Base-by-base conservation (phyloP, 1,139 yeast genomes). In the Zygosaccharomyces sapae region DNA sequence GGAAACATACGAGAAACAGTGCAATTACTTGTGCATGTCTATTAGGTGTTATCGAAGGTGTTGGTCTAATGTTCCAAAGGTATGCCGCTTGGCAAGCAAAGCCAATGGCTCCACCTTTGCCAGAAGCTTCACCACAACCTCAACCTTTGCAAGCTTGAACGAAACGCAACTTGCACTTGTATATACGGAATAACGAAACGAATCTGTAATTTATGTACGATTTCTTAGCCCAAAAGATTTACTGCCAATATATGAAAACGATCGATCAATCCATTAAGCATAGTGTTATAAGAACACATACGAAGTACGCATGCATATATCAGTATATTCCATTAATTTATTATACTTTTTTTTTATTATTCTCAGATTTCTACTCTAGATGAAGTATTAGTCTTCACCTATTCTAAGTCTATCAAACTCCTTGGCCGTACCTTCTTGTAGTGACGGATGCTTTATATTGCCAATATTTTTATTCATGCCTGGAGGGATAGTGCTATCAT, bases 1-100 rank as follows among this genome's bases (percentile, higher is more conserved):
- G 96, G 90, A 87, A 81, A 73, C 97, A 90, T 68, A 87, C 96
- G 46, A 79, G 97, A 72, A 92, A 90, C 70, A 86, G 95, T 51
- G 97, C 98, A 59, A 89, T 94, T 60, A 87, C 96, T 33, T 92
- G 98, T 82, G 97, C 96, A 31, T 87, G 96, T 76, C 81, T 92
- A 61, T 77, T 92, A 65, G 98, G 96, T 62, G 95, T 89, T 45
- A 86, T 92, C 60, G 99, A 92, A 73, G 98, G 99, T 76, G 97
- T 89, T 45, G 97, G 97, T 65, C 81, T 92, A 79, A 86, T 90
- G 81, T 80, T 92, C 77, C 95, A 85, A 70, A 80, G 97, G 73
- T 79, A 82, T 64, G 80, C 85, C 77, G 96, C 97, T 35, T 77
- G 80, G 74, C 80, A 80, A 52, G 89, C 86, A 65, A 88, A 89